Evolutionary conservation across 116 monocot species (phyloP), one percentile per base, ranked within the genome.

Genomic region (Cymodocea nodosa): DNA sequence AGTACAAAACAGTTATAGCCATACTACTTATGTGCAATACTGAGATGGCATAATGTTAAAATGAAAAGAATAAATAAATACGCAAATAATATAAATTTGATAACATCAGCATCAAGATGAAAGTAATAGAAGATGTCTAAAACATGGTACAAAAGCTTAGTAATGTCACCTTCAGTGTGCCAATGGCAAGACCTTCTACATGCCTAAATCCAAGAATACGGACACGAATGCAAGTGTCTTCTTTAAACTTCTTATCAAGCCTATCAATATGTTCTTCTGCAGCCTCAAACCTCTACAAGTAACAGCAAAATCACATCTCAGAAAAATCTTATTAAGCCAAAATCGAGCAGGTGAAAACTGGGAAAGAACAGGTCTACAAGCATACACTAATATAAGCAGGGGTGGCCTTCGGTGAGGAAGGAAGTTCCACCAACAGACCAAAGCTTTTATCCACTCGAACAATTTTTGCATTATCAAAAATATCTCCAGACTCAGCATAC

Each of bases 161-260:
- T 15, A 3, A 22, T 5, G 20, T 17, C 79, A 95, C 95, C 85
- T 97, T 97, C 35, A 88, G 68, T 50, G 92, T 97, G 25, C 85
- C 92, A 17, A 82, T 74, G 63, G 85, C 88, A 25, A 91, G 53
- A 63, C 97, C 97, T 75, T 97, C 97, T 34, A 97, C 71, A 80
- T 80, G 67, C 60, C 77, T 83, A 15, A 82, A 58, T 70, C 86
- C 88, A 73, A 83, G 71, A 74, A 97, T 17, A 56, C 97, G 97
- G 65, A 86, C 77, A 71, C 97, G 85, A 72, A 82, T 75, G 73
- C 56, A 35, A 73, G 52, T 70, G 4, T 81, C 87, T 74, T 80
- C 84, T 62, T 84, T 97, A 57, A 88, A 97, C 65, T 79, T 91
- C 60, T 97, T 97, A 60, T 84, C 83, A 52, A 88, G 54, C 65